Base-by-base conservation (phyloP, 2,329 filamentous ascomycete species). In the Phialophora macrospora region DNA sequence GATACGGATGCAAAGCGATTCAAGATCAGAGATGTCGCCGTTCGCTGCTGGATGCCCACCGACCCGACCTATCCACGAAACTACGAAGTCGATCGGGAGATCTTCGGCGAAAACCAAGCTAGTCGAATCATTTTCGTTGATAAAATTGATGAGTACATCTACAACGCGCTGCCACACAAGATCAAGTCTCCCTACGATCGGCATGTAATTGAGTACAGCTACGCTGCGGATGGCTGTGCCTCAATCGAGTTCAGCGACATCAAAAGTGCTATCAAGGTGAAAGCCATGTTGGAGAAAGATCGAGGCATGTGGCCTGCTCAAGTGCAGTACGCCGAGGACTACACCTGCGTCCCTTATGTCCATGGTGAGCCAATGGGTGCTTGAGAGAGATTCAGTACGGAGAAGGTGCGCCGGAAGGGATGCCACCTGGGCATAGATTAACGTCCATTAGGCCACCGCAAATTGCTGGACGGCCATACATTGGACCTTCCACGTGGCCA, bases 61-160 rank as follows among this genome's bases (percentile, higher is more conserved):
- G 70, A 71, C 59, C 70, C 68, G 1, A 72, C 71, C 1, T 72
- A 72, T 54, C 71, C 71, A 32, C 67, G 68, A 57, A 65, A 54
- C 24, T 54, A 24, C 14, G 60, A 69, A 7, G 41, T 72, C 9
- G 66, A 70, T n/a, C 58, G 65, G 8, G 69, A 51, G 11, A 66
- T 72, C 44, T 70, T 58, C 26, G 60, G 67, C 44, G 30, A 44
- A n/a, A 22, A 57, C 6, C 46, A 51, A 20, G 65, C 64, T 38
- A 68, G 68, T 24, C 63, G 71, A n/a, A 70, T 72, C 44, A 60
- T 72, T 30, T 38, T 71, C 24, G 60, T 71, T 44, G 48, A 60
- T n/a, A 55, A 66, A 34, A 51, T 68, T 34, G 62, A 62, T 9
- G 54, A 66, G 22, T 34, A 55, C 38, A 30, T 57, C 6, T 66